Evolutionary conservation across 768 basidiomycete genomes (phyloP).

Genomic region (Boletus tylopilopsis): DNA sequence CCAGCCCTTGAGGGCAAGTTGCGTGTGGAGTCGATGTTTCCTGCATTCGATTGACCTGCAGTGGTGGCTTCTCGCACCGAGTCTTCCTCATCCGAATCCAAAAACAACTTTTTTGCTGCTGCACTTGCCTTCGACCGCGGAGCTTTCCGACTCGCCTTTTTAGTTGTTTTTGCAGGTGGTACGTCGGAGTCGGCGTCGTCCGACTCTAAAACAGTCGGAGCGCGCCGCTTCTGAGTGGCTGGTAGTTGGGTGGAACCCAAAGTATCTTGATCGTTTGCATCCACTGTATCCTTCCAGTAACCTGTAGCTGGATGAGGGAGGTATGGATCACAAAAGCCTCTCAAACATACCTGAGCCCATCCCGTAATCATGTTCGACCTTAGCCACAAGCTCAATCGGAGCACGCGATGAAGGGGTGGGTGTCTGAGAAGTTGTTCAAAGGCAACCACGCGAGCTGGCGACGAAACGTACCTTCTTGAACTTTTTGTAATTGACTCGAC

Average conservation of each 20-base stretch:
- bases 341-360: conserved; percentile 45
- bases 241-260: conserved; percentile 17
- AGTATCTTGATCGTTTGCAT: conserved; percentile 16
- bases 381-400: conserved; percentile 50
- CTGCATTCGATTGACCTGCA: not conserved
- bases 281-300: conserved; percentile 50
- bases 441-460: conserved; percentile 6
- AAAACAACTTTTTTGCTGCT: conserved; percentile 42
- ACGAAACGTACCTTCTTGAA: conserved; percentile 59
- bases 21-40: conserved; percentile 3
- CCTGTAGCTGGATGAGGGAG: conserved; percentile 31
- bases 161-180: conserved; percentile 13
- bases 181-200: conserved; percentile 33
- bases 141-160: conserved; percentile 19
- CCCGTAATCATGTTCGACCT: conserved; percentile 51
- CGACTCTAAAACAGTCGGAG: conserved; percentile 37
- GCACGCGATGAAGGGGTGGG: conserved; percentile 21
- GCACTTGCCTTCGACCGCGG: conserved; percentile 27
- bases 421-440: conserved; percentile 23
- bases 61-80: not conserved
- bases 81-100: conserved; percentile 47
- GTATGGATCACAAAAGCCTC: not conserved
- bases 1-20: conserved; percentile 9
- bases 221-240: conserved; percentile 21
- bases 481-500: conserved; percentile 69